Percentiles rank a stretch among this genome's conserved stretches.
Evolutionary conservation across 257 asterid species (phyloP).

Genomic region (Lantana camara): DNA sequence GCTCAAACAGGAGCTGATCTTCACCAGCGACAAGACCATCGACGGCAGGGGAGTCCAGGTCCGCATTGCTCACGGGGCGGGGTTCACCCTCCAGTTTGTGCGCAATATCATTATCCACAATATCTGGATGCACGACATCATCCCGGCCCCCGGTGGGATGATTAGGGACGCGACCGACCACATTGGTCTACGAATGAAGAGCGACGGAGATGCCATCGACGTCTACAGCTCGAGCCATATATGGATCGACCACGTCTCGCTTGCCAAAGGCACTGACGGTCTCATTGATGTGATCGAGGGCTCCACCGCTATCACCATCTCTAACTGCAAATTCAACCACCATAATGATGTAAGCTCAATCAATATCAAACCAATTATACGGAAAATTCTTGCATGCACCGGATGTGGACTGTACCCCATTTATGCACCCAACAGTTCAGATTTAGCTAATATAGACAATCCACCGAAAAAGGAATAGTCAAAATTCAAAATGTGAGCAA

Average conservation of each 20-base stretch:
- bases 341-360: conserved; percentile 65
- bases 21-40: conserved; percentile 64
- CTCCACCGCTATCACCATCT: conserved; percentile 83
- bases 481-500: too few species aligned
- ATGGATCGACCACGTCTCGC: conserved; percentile 78
- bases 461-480: too few species aligned
- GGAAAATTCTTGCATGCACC: too few species aligned
- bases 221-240: conserved; percentile 51
- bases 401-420: too few species aligned
- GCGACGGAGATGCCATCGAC: conserved; percentile 79
- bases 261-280: conserved; percentile 60
- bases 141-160: conserved; percentile 59
- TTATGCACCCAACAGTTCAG: too few species aligned
- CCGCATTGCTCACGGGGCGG: conserved; percentile 77
- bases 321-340: conserved; percentile 88
- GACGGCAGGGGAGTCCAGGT: conserved; percentile 77
- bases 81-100: conserved; percentile 71
- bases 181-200: conserved; percentile 57
- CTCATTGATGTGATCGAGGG: conserved; percentile 80
- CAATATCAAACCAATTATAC: neutral
- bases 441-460: too few species aligned
- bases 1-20: conserved; percentile 57
- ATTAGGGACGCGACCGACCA: conserved; percentile 60
- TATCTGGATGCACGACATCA: conserved; percentile 61
- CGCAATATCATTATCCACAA: conserved; percentile 66